Evolutionary conservation across 306 rosid genomes (phyloP).

Genomic region (Corylus americana): DNA sequence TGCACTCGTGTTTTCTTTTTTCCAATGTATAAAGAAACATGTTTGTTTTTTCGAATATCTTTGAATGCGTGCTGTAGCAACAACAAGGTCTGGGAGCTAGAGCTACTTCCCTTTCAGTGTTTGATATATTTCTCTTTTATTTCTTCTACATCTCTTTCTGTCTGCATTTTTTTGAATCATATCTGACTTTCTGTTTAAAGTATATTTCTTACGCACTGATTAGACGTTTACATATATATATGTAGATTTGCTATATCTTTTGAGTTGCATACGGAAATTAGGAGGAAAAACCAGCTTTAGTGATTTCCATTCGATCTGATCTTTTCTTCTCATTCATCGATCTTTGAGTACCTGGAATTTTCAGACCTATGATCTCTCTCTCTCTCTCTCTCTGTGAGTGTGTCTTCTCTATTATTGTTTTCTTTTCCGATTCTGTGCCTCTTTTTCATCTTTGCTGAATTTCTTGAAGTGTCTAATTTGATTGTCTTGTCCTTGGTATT

Average conservation of each 20-base stretch:
- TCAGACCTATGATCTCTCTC: neutral
- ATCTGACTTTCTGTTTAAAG: neutral
- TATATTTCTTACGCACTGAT: neutral
- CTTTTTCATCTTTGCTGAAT: neutral
- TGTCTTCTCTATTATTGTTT: neutral
- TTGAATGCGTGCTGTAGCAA: neutral
- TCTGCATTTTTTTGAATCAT: neutral
- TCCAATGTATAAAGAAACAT: neutral
- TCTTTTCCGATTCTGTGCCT: neutral
- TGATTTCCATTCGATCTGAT: neutral
- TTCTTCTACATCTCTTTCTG: neutral
- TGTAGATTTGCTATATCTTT: neutral
- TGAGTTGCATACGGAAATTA: neutral
- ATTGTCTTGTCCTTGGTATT: neutral
- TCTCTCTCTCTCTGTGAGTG: neutral
- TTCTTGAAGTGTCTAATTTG: neutral
- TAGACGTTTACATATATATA: neutral
- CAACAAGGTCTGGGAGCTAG: neutral
- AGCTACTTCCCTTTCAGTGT: neutral
- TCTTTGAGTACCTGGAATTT: neutral
- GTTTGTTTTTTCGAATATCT: neutral
- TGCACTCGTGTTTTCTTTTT: neutral
- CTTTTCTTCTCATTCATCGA: neutral
- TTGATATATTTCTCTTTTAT: neutral
- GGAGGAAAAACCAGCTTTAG: slow-evolving; percentile 5